These are phyloP conservation scores for Pythium aphanidermatum DNA, from an alignment of 352 stramenopile genomes.

Conservation along the genomic window DNA sequence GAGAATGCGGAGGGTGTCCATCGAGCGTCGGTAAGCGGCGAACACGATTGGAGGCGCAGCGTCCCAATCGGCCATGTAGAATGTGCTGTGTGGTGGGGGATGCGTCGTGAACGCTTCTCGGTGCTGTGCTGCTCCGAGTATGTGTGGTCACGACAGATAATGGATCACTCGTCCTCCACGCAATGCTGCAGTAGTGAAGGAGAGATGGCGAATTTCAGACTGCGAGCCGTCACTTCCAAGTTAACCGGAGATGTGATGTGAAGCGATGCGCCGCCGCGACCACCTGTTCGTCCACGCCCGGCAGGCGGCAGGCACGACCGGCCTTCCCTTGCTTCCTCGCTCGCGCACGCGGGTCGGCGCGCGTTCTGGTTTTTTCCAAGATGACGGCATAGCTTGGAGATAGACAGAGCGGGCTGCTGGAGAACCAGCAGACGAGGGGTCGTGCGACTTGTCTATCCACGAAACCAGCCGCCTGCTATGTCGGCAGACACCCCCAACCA, in stretches of 20 bases:
- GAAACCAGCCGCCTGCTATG: slow-evolving; percentile 12
- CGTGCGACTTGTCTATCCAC: slow-evolving; percentile 20
- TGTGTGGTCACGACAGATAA: no score
- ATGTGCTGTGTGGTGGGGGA: neutral
- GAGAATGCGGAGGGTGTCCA: slow-evolving; percentile 18
- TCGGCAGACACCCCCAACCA: slow-evolving; percentile 1
- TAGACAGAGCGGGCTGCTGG: slow-evolving; percentile 4
- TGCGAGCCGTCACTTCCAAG: no score
- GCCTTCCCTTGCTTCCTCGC: neutral
- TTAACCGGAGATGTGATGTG: no score
- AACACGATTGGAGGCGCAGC: slow-evolving; percentile 8
- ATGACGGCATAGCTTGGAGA: neutral
- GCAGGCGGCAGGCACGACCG: slow-evolving; percentile 9
- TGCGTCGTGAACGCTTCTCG: no score
- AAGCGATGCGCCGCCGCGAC: neutral
- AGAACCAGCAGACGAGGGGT: slow-evolving; percentile 20
- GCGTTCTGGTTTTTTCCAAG: slow-evolving; percentile 17
- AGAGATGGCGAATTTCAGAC: no score
- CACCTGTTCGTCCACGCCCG: slow-evolving; percentile 10
- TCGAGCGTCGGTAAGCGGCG: slow-evolving; percentile 10
- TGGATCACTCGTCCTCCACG: neutral
- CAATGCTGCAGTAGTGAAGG: no score
- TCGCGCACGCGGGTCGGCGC: slow-evolving; percentile 6
- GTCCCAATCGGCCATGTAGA: slow-evolving; percentile 8
- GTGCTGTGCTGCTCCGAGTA: no score